phyloP scores from a whole-genome alignment of 805 yeast genomes.

The Kazachstania kunashirensis region DNA sequence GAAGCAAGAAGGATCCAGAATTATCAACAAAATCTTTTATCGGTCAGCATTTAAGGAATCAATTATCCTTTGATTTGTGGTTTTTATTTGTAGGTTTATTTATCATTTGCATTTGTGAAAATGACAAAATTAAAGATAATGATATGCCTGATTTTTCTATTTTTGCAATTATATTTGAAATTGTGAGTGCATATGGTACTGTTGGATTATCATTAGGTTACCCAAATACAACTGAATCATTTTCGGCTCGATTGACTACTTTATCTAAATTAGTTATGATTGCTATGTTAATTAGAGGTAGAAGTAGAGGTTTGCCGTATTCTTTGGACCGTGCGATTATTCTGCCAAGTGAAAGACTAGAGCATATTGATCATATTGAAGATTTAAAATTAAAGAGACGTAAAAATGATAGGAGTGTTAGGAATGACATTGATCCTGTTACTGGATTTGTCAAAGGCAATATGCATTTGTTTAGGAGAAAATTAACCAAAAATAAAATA shows the following conservation, averaged over 20 bases:
- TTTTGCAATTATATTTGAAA: constrained; percentile 73
- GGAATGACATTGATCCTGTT: constrained; percentile 19
- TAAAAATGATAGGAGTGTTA: constrained; percentile 4
- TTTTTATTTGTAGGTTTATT: constrained; percentile 79
- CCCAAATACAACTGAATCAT: constrained; percentile 55
- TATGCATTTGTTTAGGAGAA: constrained; percentile 7
- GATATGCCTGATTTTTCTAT: constrained; percentile 46
- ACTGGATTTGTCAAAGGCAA: constrained; percentile 21
- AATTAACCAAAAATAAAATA: not conserved
- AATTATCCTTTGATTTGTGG: constrained; percentile 92
- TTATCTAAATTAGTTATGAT: constrained; percentile 77
- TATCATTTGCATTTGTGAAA: constrained; percentile 79
- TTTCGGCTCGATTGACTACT: constrained; percentile 59
- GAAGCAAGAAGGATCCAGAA: constrained; percentile 6
- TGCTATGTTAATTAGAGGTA: constrained; percentile 87
- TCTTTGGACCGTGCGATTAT: constrained; percentile 88
- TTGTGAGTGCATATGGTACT: constrained; percentile 92
- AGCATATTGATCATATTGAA: constrained; percentile 50
- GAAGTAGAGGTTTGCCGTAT: constrained; percentile 94
- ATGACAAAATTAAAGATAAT: constrained; percentile 42
- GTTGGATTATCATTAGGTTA: constrained; percentile 89
- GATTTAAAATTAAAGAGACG: constrained; percentile 24
- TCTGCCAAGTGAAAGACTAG: constrained; percentile 62
- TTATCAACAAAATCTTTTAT: constrained; percentile 43
- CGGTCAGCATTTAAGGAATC: constrained; percentile 82